phyloP scores from a whole-genome alignment of 495 filamentous ascomycete genomes.

The Jackrogersella minutella region DNA sequence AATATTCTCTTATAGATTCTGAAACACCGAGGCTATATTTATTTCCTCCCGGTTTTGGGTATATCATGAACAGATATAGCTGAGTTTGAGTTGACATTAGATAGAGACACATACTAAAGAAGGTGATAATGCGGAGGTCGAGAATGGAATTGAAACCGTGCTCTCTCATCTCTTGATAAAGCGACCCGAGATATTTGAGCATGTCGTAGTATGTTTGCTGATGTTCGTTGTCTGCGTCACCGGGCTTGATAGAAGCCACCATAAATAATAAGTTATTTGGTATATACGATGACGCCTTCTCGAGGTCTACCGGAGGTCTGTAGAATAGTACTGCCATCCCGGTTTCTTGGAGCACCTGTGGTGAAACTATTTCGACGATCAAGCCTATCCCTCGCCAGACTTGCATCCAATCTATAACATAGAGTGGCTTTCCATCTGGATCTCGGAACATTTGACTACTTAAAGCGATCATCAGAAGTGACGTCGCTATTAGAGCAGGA shows the following conservation, averaged over 20 bases:
- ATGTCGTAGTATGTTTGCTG: constrained; percentile 47
- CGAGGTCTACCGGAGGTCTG: constrained; percentile 50
- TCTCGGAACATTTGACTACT: constrained; percentile 54
- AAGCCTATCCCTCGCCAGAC: constrained; percentile 57
- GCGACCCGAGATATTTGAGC: constrained; percentile 52
- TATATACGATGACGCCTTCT: constrained; percentile 45
- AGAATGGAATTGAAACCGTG: constrained; percentile 49
- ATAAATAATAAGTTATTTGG: constrained; percentile 56
- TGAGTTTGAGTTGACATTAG: background rate
- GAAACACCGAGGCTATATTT: background rate
- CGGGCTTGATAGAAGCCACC: constrained; percentile 46
- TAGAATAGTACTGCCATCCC: constrained; percentile 50
- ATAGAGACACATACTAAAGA: constrained; percentile 41
- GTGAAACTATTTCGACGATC: constrained; percentile 48
- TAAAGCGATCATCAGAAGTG: constrained; percentile 53
- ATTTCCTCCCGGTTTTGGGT: background rate
- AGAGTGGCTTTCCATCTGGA: constrained; percentile 45
- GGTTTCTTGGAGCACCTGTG: constrained; percentile 33
- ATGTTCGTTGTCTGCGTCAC: constrained; percentile 44
- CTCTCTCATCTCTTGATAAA: constrained; percentile 51
- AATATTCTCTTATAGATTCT: background rate
- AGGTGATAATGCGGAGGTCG: constrained; percentile 52
- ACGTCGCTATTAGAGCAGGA: constrained; percentile 52
- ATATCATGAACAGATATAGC: background rate
- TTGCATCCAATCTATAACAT: constrained; percentile 55